Evolutionary conservation across 208 protist genomes (phyloP), one percentile per base, ranked within the genome.

Genomic region (Porcisia deanei): DNA sequence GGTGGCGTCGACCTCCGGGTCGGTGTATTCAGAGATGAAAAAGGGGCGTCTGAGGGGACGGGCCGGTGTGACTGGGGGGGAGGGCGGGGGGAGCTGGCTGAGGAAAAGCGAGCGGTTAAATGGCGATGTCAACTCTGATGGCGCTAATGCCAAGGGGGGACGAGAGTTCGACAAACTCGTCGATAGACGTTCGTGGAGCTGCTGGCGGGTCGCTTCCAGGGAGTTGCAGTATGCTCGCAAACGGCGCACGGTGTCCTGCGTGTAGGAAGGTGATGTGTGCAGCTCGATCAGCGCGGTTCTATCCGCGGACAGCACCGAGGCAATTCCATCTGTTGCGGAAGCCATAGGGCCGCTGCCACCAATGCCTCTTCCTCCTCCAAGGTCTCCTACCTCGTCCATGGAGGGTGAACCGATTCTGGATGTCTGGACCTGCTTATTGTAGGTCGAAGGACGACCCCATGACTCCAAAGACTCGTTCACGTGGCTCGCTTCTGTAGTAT

Each of bases 1-100:
- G 52, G 80, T 87, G 25, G 85, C 85, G 58, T 85, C 82, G 1
- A 89, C 77, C 49, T 89, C 85, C 0, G 85, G 82, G 49, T 87
- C 74, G 2, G 53, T 53, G 72, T 85, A 89, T 52, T 79, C 77
- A 16, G 79, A 61, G 41, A 4, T 39, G 59, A 89, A 89, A 70
- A 82, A 71, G n/a, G 78, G 78, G 1, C 78, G 78, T 30, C 67
- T 73, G 58, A 82, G 73, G 59, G 25, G 0, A 22, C 60, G 3
- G 47, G 68, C 60, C 22, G 53, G 10, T 45, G 53, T 60, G 54
- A 2, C 1, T 30, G 12, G 68, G 49, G 12, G 68, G 49, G 53
- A 25, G 30, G 34, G 9, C 34, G 43, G 53, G 30, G 68, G 68
- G 37, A 4, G 52, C 41, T 61, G 52, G 37, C 30, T 18, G 47